Base-by-base conservation (phyloP, 768 basidiomycete species). In the Suillus sp. region DNA sequence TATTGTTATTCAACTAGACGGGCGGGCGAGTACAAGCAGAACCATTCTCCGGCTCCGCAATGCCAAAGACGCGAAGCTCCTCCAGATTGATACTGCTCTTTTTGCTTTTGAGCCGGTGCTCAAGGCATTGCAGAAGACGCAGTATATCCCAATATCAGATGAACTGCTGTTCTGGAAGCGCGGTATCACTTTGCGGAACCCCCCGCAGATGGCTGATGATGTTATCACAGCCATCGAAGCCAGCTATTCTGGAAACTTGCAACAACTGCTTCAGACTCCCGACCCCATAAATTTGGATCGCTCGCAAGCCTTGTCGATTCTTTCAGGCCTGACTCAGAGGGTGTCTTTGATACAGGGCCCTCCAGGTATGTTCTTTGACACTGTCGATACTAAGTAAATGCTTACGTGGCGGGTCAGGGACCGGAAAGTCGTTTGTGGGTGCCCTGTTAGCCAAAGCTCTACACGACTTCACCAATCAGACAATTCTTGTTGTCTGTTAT, bases 371-470 rank as follows among this genome's bases (percentile, higher is more conserved):
- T 71, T 32, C 8, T 61, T 25, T 61, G n/a, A 60, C 4, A 2
- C 16, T 35, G 11, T 18, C 9, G 16, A 56, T 18, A 10, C 10
- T 18, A 27, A 27, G 16, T n/a, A 3, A 3, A 59, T 11, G 20
- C 30, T 62, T 43, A 37, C 35, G 6, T 25, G 13, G 3, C 9
- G 10, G 13, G 6, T 22, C 40, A 87, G 87, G 87, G 1, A 89
- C 87, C 1, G 87, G 87, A 9, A 89, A 89, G 64, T 87, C 85
- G 0, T 87, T 87, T 68, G 82, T 88, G 37, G 87, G 87, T 1
- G 84, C 85, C 0, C 74, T 88, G 0, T 69, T 87, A 4, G 85
- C 84, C 0, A 88, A 87, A 63, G 71, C 79, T 16, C 69, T 87
- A 4, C 80, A 86, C 61, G 78, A 82, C n/a, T 71, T 70, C 59